Percentiles rank a stretch among this genome's conserved stretches.
phyloP scores from a whole-genome alignment of 768 basidiomycete genomes.

The Chalciporus piperatus region DNA sequence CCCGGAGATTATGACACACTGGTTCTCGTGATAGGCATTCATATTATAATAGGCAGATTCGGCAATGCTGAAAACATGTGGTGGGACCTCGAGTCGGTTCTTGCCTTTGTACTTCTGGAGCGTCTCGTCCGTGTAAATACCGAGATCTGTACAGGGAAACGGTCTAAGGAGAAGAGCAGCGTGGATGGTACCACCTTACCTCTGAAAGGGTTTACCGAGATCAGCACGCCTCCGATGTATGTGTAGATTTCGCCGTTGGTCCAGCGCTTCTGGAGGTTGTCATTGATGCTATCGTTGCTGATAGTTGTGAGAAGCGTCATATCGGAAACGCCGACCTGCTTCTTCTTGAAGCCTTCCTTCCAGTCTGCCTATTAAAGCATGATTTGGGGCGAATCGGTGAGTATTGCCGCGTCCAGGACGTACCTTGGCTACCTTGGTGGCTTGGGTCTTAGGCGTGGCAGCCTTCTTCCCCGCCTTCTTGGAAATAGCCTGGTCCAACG shows the following conservation, averaged over 20 bases:
- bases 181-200: constrained; percentile 43
- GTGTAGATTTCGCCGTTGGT: constrained; percentile 96
- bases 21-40: constrained; percentile 99
- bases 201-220: constrained; percentile 99
- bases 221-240: constrained; percentile 96
- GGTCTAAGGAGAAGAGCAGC: constrained; percentile 4
- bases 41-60: constrained; percentile 98
- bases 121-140: constrained; percentile 93
- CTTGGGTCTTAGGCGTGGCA: constrained; percentile 55
- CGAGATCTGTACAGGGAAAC: constrained; percentile 64
- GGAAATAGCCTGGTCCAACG: constrained; percentile 61
- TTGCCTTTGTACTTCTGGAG: constrained; percentile 88
- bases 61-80: constrained; percentile 97
- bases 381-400: constrained; percentile 9
- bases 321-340: constrained; percentile 95
- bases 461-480: constrained; percentile 91
- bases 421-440: constrained; percentile 76
- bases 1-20: constrained; percentile 99
- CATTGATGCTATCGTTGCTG: constrained; percentile 96
- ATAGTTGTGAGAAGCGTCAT: constrained; percentile 98
- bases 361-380: constrained; percentile 77
- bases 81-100: constrained; percentile 96
- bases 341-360: constrained; percentile 99
- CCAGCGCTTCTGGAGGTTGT: constrained; percentile 97
- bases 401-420: constrained; percentile 3